Evolutionary conservation across 176 grass and related monocot genomes (phyloP).

Genomic region (Triticum timopheevii): DNA sequence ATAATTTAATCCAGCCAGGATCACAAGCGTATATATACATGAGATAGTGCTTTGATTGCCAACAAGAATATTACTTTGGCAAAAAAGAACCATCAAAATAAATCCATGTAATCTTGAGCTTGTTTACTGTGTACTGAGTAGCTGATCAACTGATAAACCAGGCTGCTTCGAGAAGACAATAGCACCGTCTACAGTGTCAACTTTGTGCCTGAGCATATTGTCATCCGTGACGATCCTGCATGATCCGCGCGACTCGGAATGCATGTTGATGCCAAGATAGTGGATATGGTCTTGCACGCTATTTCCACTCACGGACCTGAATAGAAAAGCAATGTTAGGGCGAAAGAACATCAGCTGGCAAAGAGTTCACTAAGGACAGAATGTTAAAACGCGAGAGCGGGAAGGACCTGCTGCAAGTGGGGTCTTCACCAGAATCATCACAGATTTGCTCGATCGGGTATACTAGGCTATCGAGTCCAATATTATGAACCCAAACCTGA

Average conservation of each 20-base stretch:
- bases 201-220: slow-evolving; percentile 34
- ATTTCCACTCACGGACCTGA: slow-evolving; percentile 73
- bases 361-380: background rate
- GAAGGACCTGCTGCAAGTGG: slow-evolving; percentile 73
- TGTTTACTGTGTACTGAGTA: slow-evolving; percentile 32
- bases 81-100: background rate
- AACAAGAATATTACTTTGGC: background rate
- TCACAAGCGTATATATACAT: background rate
- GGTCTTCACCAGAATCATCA: slow-evolving; percentile 82
- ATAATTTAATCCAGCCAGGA: slow-evolving; percentile 20
- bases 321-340: background rate
- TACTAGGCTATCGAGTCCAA: slow-evolving; percentile 51
- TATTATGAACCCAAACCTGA: slow-evolving; percentile 81
- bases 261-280: slow-evolving; percentile 67
- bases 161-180: slow-evolving; percentile 52
- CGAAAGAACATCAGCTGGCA: background rate
- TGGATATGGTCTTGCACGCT: slow-evolving; percentile 69
- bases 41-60: background rate
- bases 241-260: slow-evolving; percentile 50
- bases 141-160: slow-evolving; percentile 28
- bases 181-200: slow-evolving; percentile 31
- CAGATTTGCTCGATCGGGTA: slow-evolving; percentile 64
- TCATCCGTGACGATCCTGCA: slow-evolving; percentile 59
- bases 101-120: slow-evolving; percentile 2
- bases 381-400: background rate